Evolutionary conservation across 2,329 filamentous ascomycete genomes (phyloP).

Genomic region (Seiridium cupressi): DNA sequence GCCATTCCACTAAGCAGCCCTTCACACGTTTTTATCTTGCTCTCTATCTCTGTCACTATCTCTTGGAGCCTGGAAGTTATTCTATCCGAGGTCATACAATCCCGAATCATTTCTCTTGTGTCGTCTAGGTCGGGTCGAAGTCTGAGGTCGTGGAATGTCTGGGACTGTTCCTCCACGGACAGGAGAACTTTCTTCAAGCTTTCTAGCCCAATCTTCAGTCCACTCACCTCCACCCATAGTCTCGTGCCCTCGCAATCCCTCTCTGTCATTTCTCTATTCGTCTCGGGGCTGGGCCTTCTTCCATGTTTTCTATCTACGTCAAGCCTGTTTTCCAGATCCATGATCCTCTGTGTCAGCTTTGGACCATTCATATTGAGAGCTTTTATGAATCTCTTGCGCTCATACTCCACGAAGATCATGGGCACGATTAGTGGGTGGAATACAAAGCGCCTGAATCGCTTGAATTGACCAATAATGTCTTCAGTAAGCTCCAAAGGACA

Average conservation of each 20-base stretch:
- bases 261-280: constrained; percentile 5
- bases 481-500: constrained; percentile 9
- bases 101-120: neutral
- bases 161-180: constrained; percentile 6
- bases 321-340: constrained; percentile 14
- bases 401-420: constrained; percentile 17
- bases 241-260: constrained; percentile 15
- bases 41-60: constrained; percentile 17
- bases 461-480: neutral
- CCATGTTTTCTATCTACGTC: neutral
- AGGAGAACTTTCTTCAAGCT: constrained; percentile 11
- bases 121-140: neutral
- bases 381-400: constrained; percentile 14
- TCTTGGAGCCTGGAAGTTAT: constrained; percentile 14
- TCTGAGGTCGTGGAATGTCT: neutral
- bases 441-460: neutral
- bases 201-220: constrained; percentile 16
- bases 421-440: constrained; percentile 18
- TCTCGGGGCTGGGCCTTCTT: neutral
- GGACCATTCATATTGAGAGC: constrained; percentile 5
- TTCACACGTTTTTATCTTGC: constrained; percentile 10
- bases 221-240: constrained; percentile 14
- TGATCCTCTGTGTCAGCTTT: constrained; percentile 11
- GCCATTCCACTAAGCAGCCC: constrained; percentile 13
- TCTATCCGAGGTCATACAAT: neutral